These are phyloP conservation scores for Penicillium freii DNA, from an alignment of 2,329 filamentous ascomycete genomes.

Conservation along the genomic window DNA sequence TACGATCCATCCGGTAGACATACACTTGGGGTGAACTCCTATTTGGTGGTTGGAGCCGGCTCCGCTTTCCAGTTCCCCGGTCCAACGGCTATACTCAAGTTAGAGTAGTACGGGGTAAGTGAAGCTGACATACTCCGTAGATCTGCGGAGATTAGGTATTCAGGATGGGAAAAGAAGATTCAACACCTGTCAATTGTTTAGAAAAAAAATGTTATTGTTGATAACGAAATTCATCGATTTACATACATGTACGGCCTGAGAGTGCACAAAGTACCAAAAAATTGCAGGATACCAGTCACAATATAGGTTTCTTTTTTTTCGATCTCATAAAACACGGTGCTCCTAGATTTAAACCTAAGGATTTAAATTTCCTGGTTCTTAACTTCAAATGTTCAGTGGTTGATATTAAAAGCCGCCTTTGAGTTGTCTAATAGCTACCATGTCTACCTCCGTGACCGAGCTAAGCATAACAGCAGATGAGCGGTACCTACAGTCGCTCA, in stretches of 20 bases:
- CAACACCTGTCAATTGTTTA: neutral
- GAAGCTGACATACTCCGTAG: neutral
- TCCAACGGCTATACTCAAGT: neutral
- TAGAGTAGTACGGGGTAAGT: neutral
- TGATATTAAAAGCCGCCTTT: too few relatives aligned
- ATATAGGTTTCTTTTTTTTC: neutral
- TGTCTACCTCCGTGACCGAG: neutral
- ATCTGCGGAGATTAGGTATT: neutral
- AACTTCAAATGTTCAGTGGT: neutral
- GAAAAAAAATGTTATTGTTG: neutral
- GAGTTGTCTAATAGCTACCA: neutral
- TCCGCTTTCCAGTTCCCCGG: neutral
- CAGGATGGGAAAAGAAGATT: neutral
- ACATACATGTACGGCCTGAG: neutral
- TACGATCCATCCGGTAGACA: neutral
- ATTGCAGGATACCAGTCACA: neutral
- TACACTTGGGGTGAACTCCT: neutral
- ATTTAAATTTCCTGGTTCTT: neutral
- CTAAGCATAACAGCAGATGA: neutral
- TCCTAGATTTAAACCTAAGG: neutral
- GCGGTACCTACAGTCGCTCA: constrained; percentile 3
- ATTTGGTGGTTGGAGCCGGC: neutral
- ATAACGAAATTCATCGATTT: neutral
- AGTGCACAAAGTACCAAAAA: neutral
- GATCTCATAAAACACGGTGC: neutral